Evolutionary conservation across 225 moss, liverwort and hornwort genomes (phyloP), one percentile per base, ranked within the genome.

Genomic region (Polytrichum formosum): DNA sequence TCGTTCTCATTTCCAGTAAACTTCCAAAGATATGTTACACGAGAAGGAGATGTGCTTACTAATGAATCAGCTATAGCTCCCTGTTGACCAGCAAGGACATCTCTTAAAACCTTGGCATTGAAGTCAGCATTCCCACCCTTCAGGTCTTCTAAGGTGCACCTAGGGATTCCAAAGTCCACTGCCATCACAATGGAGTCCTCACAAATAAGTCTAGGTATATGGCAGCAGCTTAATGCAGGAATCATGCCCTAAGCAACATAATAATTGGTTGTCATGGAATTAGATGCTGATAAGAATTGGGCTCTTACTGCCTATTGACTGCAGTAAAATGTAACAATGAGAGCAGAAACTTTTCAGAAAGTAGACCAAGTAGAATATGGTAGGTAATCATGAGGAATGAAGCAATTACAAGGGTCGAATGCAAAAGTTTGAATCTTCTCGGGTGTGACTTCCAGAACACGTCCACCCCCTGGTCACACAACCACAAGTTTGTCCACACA

Each of bases 161-260:
- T 88, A 58, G 98, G 79, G 71, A 98, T 98, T 72, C 94, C 98
- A 67, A 90, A 98, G 79, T 98, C 87, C 92, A 88, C 94, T 95
- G 84, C 64, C 56, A 70, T 58, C 70, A 29, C 56, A 70, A 58
- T 18, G 6, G 53, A 53, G 37, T 21, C 31, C 20, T 53, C 28
- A 66, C 35, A 66, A 46, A 46, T 46, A 46, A 46, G 46, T 16
- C 46, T 46, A 46, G 46, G 16, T 13, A 46, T 16, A 10, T 46
- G 46, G 16, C 46, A 46, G 46, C 46, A 46, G 13, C 10, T 0
- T 46, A 16, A 46, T 4, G 16, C 46, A 46, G 13, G 16, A 16
- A 46, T 46, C 46, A 46, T 46, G 46, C 46, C 46, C 13, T 46
- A 46, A 46, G 46, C 46, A 46, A 16, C 13, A 46, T 46, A 46